A percentile compares a stretch with the other conserved stretches of the same genome.
phyloP scores from a whole-genome alignment of 306 rosid genomes.

The Sicyos edulis region DNA sequence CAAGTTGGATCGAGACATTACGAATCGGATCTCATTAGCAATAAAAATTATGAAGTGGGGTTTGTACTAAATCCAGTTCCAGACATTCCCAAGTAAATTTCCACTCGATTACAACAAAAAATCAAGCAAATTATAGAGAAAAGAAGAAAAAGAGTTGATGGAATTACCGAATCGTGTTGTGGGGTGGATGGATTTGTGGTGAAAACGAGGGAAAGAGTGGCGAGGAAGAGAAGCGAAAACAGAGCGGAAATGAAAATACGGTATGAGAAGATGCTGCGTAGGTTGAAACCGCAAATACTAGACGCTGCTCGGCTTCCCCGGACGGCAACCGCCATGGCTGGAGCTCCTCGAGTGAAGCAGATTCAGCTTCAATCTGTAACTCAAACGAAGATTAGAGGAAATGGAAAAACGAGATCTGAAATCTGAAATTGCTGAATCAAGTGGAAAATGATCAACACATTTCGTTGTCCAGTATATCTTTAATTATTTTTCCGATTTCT shows the following conservation, averaged over 20 bases:
- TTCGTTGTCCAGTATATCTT: not conserved
- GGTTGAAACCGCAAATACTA: constrained; percentile 38
- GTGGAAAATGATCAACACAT: not conserved
- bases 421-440: constrained; percentile 7
- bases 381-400: not conserved
- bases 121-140: not conserved
- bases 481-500: not conserved
- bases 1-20: not conserved
- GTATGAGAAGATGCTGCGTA: constrained; percentile 81
- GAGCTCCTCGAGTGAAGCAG: constrained; percentile 6
- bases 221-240: constrained; percentile 80
- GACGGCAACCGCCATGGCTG: constrained; percentile 79
- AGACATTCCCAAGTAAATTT: not conserved
- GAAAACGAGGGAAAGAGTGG: constrained; percentile 72
- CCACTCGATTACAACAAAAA: too few species aligned
- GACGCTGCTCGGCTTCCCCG: constrained; percentile 70
- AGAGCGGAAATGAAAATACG: constrained; percentile 95
- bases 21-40: constrained; percentile 13
- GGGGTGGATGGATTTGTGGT: constrained; percentile 60
- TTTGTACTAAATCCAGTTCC: constrained; percentile 10
- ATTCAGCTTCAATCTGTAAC: not conserved
- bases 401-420: not conserved
- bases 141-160: not conserved
- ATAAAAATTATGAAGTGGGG: too few species aligned
- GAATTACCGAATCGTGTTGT: constrained; percentile 67